These are phyloP conservation scores for Fusarium coicis DNA, from an alignment of 2,329 filamentous ascomycete species.

Conservation along the genomic window DNA sequence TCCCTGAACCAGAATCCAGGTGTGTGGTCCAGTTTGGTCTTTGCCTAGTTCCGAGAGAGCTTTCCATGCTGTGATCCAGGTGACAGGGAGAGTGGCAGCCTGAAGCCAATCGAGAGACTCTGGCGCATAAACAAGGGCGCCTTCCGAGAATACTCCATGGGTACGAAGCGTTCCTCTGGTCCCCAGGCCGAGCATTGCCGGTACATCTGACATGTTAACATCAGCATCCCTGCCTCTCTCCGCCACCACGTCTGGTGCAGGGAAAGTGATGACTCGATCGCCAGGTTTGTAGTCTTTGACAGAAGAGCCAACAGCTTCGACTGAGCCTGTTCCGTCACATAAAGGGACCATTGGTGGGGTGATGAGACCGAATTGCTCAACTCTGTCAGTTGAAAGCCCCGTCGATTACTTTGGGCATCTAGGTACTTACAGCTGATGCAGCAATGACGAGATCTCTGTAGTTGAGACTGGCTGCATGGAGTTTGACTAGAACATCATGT, in stretches of 20 bases:
- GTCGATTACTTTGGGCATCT: background rate
- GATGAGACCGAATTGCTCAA: conserved; percentile 38
- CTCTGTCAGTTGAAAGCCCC: background rate
- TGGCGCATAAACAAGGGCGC: conserved; percentile 65
- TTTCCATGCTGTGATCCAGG: conserved; percentile 63
- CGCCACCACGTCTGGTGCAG: conserved; percentile 41
- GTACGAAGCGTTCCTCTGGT: conserved; percentile 68
- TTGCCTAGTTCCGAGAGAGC: conserved; percentile 59
- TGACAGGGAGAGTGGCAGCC: conserved; percentile 60
- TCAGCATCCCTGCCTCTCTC: conserved; percentile 39
- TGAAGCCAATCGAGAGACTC: conserved; percentile 50
- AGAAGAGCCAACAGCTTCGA: conserved; percentile 62
- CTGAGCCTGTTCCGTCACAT: conserved; percentile 56
- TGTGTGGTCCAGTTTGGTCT: conserved; percentile 50
- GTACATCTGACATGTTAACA: conserved; percentile 40
- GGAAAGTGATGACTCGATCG: conserved; percentile 66
- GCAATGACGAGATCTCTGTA: conserved; percentile 61
- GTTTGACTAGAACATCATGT: conserved; percentile 69
- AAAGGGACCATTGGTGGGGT: conserved; percentile 45
- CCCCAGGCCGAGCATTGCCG: conserved; percentile 65
- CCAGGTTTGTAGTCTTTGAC: conserved; percentile 60
- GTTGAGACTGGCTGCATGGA: conserved; percentile 60
- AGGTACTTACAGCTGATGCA: conserved; percentile 41
- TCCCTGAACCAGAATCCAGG: conserved; percentile 52
- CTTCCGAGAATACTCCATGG: conserved; percentile 67